Conservation (phyloP, 306 rosid species). For the Boehmeria nivea region DNA sequence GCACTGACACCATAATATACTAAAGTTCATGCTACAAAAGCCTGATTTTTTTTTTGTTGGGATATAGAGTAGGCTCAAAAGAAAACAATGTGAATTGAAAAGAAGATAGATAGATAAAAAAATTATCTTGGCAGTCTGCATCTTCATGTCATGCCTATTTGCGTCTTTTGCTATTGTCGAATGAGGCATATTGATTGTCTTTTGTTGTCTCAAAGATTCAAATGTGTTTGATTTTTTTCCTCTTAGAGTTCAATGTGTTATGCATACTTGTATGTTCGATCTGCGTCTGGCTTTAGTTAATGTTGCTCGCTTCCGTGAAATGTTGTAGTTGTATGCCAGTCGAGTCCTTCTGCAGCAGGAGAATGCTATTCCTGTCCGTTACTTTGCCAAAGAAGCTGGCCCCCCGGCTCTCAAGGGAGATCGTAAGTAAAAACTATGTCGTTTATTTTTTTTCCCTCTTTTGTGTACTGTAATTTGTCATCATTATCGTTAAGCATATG, state of each 20-base stretch:
- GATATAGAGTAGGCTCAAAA: too few species aligned
- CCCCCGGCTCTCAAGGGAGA: conserved; percentile 75
- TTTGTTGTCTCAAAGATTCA: background rate
- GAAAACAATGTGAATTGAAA: too few species aligned
- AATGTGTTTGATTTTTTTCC: background rate
- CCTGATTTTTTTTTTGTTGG: too few species aligned
- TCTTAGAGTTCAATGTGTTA: background rate
- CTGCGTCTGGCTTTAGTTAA: background rate
- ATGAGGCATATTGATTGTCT: background rate
- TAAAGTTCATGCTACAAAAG: too few species aligned
- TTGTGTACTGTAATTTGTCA: background rate
- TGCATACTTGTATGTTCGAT: background rate
- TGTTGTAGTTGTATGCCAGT: conserved; percentile 52
- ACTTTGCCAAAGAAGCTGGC: conserved; percentile 63
- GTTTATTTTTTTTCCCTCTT: background rate
- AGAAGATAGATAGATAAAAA: too few species aligned
- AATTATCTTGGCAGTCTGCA: too few species aligned
- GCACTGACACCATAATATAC: too few species aligned
- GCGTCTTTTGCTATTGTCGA: too few species aligned
- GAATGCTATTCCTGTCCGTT: conserved; percentile 62
- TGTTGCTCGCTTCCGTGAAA: background rate
- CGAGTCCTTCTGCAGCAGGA: conserved; percentile 57
- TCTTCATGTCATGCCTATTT: too few species aligned
- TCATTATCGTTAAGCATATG: background rate
- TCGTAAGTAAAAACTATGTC: conserved; percentile 38